Percentiles rank a stretch among this genome's conserved stretches.
phyloP scores from a whole-genome alignment of 352 stramenopile genomes.

The Thalassiosira delicatula region DNA sequence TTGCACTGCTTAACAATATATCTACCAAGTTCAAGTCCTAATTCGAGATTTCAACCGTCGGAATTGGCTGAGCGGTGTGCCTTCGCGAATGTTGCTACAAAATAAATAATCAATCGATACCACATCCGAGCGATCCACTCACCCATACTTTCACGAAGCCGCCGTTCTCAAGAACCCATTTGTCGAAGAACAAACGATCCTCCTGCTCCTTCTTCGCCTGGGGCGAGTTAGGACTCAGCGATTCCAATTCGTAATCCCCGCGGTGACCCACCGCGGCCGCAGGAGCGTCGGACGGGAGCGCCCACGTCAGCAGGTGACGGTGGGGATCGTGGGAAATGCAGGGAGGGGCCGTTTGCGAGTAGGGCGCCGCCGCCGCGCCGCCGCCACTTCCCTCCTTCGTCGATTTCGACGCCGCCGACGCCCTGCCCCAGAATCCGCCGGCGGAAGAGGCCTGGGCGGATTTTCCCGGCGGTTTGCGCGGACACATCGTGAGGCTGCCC shows the following conservation, averaged over 20 bases:
- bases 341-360: conserved; percentile 11
- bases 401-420: conserved; percentile 7
- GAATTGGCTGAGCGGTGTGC: too few species aligned
- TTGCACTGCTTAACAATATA: not conserved
- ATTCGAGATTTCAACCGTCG: too few species aligned
- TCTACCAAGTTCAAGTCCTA: conserved; percentile 46
- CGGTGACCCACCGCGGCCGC: conserved; percentile 43
- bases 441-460: not conserved
- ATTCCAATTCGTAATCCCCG: conserved; percentile 44
- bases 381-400: conserved; percentile 6
- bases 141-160: conserved; percentile 62
- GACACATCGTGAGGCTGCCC: conserved; percentile 40
- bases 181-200: conserved; percentile 34
- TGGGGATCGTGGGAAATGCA: conserved; percentile 66
- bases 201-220: conserved; percentile 43
- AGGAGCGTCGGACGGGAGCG: conserved; percentile 50
- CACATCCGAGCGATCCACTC: too few species aligned
- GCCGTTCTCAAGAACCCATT: conserved; percentile 51
- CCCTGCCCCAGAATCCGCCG: conserved; percentile 41
- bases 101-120: too few species aligned
- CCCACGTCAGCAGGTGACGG: conserved; percentile 73
- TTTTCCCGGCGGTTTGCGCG: conserved; percentile 31
- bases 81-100: too few species aligned
- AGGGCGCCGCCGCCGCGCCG: conserved; percentile 17
- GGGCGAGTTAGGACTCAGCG: conserved; percentile 17